A percentile compares a stretch with the other conserved stretches of the same genome.
Conservation (phyloP, 371 early-diverging fungal species). For the Apophysomyces variabilis region DNA sequence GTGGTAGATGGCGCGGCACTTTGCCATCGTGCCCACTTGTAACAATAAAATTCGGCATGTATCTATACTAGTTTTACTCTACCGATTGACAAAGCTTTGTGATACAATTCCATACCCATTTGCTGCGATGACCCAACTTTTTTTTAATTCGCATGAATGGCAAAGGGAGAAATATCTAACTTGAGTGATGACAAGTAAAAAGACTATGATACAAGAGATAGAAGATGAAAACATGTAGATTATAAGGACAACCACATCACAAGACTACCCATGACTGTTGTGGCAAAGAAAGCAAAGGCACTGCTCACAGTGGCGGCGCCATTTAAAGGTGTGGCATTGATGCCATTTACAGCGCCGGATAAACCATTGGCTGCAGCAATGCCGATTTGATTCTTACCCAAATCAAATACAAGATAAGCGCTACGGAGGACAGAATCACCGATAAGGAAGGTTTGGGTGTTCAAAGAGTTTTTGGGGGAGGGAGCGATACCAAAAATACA, state of each 20-base stretch:
- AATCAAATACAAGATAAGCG: conserved; percentile 50
- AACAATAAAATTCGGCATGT: neutral
- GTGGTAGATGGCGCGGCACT: neutral
- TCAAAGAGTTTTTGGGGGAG: conserved; percentile 2
- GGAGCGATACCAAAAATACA: conserved; percentile 54
- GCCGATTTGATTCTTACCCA: conserved; percentile 39
- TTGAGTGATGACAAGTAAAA: too few species aligned
- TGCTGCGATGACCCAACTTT: too few species aligned
- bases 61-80: too few species aligned
- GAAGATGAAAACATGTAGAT: too few species aligned
- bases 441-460: conserved; percentile 30
- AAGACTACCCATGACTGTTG: neutral
- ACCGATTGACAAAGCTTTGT: too few species aligned
- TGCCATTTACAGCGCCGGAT: conserved; percentile 32
- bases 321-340: neutral
- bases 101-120: too few species aligned
- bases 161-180: too few species aligned
- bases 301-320: neutral
- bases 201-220: too few species aligned
- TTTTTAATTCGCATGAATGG: too few species aligned
- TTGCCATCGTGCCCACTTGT: neutral
- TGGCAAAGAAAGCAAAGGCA: neutral
- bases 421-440: conserved; percentile 46
- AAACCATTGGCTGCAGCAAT: conserved; percentile 42
- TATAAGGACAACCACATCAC: neutral